Conservation (phyloP, 2,329 filamentous ascomycete species). For the Leptographium procerum region DNA sequence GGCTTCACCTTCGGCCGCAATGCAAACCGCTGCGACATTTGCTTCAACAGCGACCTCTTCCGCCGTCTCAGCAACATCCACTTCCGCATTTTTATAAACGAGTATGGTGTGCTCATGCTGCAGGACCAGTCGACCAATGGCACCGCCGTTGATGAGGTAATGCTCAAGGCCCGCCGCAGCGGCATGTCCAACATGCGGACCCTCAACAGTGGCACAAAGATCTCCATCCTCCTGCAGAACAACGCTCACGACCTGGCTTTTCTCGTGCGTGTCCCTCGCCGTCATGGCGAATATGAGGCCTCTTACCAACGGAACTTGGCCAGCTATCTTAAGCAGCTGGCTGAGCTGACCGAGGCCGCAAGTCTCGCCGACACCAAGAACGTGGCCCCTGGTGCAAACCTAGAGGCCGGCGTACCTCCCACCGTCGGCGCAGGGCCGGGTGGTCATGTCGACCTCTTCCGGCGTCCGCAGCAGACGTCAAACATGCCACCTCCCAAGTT, state of each 20-base stretch:
- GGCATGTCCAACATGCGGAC: constrained; percentile 38
- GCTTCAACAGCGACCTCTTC: constrained; percentile 52
- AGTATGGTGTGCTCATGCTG: constrained; percentile 78
- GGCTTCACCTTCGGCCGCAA: constrained; percentile 89
- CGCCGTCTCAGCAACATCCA: constrained; percentile 87
- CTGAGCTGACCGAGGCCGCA: constrained; percentile 19
- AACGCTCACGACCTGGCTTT: constrained; percentile 57
- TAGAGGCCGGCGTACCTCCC: constrained; percentile 12
- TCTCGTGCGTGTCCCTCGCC: constrained; percentile 70
- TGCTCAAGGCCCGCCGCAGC: constrained; percentile 36
- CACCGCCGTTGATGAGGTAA: constrained; percentile 66
- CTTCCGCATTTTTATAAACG: constrained; percentile 85
- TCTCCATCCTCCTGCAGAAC: constrained; percentile 53
- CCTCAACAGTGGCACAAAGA: constrained; percentile 59
- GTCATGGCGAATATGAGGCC: constrained; percentile 53
- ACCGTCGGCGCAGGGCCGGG: constrained; percentile 36
- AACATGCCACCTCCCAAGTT: constrained; percentile 6
- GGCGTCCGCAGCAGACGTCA: constrained; percentile 2
- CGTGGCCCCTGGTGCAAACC: not conserved
- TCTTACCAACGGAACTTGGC: constrained; percentile 59
- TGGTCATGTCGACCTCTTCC: constrained; percentile 30
- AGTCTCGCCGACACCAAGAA: too few relatives aligned
- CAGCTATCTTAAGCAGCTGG: constrained; percentile 45
- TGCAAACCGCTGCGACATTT: constrained; percentile 56
- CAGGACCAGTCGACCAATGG: constrained; percentile 95